Conservation (phyloP, 768 basidiomycete species). For the Trametes punicea region DNA sequence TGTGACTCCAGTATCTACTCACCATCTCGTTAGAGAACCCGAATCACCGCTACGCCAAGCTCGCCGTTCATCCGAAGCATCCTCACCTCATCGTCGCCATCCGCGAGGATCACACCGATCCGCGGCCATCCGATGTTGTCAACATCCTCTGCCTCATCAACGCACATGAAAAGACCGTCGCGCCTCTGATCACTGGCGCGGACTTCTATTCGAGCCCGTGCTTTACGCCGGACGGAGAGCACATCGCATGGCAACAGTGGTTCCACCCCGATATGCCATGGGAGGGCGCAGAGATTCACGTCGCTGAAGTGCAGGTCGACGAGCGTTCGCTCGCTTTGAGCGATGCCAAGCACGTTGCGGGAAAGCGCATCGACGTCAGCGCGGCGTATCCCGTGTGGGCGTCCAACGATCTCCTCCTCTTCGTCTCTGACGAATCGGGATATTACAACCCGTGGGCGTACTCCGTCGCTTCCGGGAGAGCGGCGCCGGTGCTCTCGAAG, state of each 20-base stretch:
- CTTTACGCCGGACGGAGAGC: conserved; percentile 58
- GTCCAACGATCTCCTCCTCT: conserved; percentile 52
- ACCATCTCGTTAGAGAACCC: conserved; percentile 36
- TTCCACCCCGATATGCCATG: conserved; percentile 70
- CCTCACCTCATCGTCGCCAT: conserved; percentile 56
- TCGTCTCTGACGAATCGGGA: conserved; percentile 62
- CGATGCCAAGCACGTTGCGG: conserved; percentile 46
- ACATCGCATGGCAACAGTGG: conserved; percentile 66
- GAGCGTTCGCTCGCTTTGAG: conserved; percentile 29
- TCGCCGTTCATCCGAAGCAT: conserved; percentile 53
- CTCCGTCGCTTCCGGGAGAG: conserved; percentile 32
- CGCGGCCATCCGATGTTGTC: conserved; percentile 46
- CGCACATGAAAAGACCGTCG: conserved; percentile 40
- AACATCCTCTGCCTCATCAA: conserved; percentile 60
- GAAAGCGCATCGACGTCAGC: conserved; percentile 46
- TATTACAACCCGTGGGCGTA: conserved; percentile 68
- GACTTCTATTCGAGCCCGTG: conserved; percentile 69
- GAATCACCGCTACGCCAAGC: conserved; percentile 60
- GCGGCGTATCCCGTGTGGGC: conserved; percentile 62
- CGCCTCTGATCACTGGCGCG: conserved; percentile 50
- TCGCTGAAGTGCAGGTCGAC: conserved; percentile 44
- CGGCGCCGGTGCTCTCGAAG: conserved; percentile 38
- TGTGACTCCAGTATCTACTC: conserved; percentile 9
- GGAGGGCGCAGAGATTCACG: conserved; percentile 56
- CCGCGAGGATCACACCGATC: conserved; percentile 67